phyloP scores from a whole-genome alignment of 2,329 filamentous ascomycete species.

The Lasiodiplodia citricola region DNA sequence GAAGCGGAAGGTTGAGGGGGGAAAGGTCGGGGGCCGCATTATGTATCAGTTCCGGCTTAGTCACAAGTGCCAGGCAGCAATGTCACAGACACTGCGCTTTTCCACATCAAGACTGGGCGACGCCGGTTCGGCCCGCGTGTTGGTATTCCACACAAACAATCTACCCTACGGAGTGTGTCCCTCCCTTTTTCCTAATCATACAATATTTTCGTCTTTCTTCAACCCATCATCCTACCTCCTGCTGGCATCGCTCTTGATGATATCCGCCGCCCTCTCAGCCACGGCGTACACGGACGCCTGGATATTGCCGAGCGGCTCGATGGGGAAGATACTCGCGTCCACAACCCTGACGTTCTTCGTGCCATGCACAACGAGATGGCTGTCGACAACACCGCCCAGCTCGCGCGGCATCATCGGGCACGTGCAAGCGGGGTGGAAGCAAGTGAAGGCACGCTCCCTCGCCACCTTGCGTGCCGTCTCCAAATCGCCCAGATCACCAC shows the following conservation, averaged over 20 bases:
- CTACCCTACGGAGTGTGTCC: too few relatives aligned
- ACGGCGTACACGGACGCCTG: conserved; percentile 25
- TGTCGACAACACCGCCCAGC: conserved; percentile 38
- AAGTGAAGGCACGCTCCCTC: conserved; percentile 38
- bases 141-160: too few relatives aligned
- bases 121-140: too few relatives aligned
- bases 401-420: conserved; percentile 38
- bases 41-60: neutral
- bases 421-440: conserved; percentile 38
- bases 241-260: conserved; percentile 32
- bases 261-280: conserved; percentile 33
- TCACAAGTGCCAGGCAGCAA: too few relatives aligned
- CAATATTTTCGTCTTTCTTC: too few relatives aligned
- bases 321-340: conserved; percentile 28
- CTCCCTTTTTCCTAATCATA: too few relatives aligned
- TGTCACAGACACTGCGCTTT: too few relatives aligned
- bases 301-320: conserved; percentile 23
- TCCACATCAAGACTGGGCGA: too few relatives aligned
- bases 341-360: conserved; percentile 26
- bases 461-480: conserved; percentile 29
- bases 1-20: neutral
- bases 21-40: neutral
- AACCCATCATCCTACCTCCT: too few relatives aligned
- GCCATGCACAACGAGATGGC: conserved; percentile 36
- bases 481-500: neutral